Base-by-base conservation (phyloP, 768 basidiomycete species). In the Trametes coccinea region DNA sequence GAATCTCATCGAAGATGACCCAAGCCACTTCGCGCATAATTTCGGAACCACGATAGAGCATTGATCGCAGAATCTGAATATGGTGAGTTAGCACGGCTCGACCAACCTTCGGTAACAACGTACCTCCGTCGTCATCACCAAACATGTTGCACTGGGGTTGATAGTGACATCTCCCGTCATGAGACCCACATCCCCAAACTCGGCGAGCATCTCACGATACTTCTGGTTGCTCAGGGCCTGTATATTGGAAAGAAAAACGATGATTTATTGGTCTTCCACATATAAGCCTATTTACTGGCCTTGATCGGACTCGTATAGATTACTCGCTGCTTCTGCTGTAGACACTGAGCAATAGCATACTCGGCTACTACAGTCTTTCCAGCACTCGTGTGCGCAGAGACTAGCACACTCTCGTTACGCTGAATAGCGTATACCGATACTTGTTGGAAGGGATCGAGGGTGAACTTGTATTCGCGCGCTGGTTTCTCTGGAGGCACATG, bases 91-190 rank as follows among this genome's bases (percentile, higher is more conserved):
- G 11, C 34, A 37, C 6, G 34, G 5, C 34, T 37, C 6, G 34
- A 11, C 34, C 6, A 37, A 37, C 22, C 22, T 22, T 10, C 11
- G 27, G 13, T 16, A 6, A 2, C 7, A 17, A 11, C 0, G 8
- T 17, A 13, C 95, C 78, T 99, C 97, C 3, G 97, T 99, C 1
- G 96, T 99, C 97, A 99, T 99, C 53, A 99, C 97, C 55, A 99
- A 77, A 77, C 97, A 98, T 33, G 93, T 93, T 11, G 97, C 96
- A 2, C 90, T 89, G 2, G 97, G 96, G 73, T 98, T 98, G 72
- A 98, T 98, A 0, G 97, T 99, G 10, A 98, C 95, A 78, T 99
- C 97, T 71, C 97, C 95, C 2, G 97, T 99, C 96, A 99, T 98
- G 33, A 99, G 82, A 8, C 97, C 97, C 44, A 99, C 97, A 72